These are phyloP conservation scores for Huntiella moniliformis DNA, from an alignment of 2,329 filamentous ascomycete genomes.

Conservation along the genomic window DNA sequence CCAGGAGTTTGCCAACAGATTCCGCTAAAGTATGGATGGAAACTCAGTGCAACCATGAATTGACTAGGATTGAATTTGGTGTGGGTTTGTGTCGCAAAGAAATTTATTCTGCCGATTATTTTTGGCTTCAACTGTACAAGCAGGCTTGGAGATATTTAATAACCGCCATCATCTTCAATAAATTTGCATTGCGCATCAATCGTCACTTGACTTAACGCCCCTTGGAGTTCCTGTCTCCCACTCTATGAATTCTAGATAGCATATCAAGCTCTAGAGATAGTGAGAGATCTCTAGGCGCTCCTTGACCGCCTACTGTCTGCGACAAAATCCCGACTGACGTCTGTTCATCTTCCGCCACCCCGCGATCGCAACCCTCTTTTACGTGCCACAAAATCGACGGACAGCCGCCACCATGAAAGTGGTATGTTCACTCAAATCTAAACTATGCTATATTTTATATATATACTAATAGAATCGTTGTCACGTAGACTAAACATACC, in stretches of 20 bases:
- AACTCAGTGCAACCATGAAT: background rate
- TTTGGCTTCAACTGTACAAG: background rate
- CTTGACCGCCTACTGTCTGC: slow-evolving; percentile 33
- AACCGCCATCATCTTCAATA: background rate
- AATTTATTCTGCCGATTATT: slow-evolving; percentile 3
- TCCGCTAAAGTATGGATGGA: background rate
- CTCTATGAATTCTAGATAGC: slow-evolving; percentile 51
- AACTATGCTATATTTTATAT: slow-evolving; percentile 1
- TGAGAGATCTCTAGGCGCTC: slow-evolving; percentile 60
- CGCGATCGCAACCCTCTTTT: background rate
- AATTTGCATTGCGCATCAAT: background rate
- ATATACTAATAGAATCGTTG: background rate
- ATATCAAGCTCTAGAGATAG: slow-evolving; percentile 57
- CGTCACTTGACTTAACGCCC: background rate
- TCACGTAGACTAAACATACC: slow-evolving; percentile 44
- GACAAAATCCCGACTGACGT: slow-evolving; percentile 8
- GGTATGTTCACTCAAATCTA: slow-evolving; percentile 15
- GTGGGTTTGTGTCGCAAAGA: slow-evolving; percentile 5
- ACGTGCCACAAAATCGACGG: too few relatives aligned
- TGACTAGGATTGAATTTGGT: slow-evolving; percentile 4
- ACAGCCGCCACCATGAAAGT: slow-evolving; percentile 17
- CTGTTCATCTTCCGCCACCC: background rate
- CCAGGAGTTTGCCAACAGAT: too few relatives aligned
- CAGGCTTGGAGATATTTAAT: background rate
- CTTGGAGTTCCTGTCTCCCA: background rate